Percentiles rank a stretch among this genome's conserved stretches.
These are phyloP conservation scores for Mycena belliarum DNA, from an alignment of 768 basidiomycete species.

Conservation along the genomic window DNA sequence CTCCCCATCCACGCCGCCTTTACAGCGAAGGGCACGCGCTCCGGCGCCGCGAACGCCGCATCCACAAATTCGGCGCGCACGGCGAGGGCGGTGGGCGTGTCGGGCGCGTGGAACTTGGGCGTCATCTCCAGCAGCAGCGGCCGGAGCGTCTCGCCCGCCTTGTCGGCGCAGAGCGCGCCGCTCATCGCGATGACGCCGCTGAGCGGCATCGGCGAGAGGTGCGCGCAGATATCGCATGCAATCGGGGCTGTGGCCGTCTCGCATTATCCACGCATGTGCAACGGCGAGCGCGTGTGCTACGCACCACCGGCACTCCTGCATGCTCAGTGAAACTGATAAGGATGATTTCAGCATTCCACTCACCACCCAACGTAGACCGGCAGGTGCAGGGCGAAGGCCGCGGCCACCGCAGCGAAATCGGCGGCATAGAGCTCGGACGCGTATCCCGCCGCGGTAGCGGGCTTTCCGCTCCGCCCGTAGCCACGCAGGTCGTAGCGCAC, in stretches of 20 bases:
- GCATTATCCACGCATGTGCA: background rate
- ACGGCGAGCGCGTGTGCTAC: background rate
- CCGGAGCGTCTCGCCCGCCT: slow-evolving; percentile 3
- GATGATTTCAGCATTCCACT: background rate
- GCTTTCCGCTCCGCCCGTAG: slow-evolving; percentile 21
- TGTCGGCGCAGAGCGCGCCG: slow-evolving; percentile 10
- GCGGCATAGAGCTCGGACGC: slow-evolving; percentile 16
- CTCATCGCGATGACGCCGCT: slow-evolving; percentile 11
- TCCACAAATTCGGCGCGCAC: slow-evolving; percentile 12
- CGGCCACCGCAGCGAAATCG: slow-evolving; percentile 18
- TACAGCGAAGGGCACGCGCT: background rate
- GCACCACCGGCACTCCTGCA: slow-evolving; percentile 17
- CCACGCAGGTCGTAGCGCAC: slow-evolving; percentile 22
- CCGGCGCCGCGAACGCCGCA: slow-evolving; percentile 4
- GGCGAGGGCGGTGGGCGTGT: slow-evolving; percentile 7
- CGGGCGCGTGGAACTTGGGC: background rate
- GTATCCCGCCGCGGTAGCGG: slow-evolving; percentile 4
- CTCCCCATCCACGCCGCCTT: slow-evolving; percentile 17
- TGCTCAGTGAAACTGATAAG: too few species aligned
- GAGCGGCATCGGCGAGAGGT: slow-evolving; percentile 18
- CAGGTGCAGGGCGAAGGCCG: slow-evolving; percentile 10
- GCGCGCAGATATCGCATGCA: slow-evolving; percentile 14
- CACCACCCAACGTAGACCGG: slow-evolving; percentile 22
- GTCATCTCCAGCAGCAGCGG: slow-evolving; percentile 2
- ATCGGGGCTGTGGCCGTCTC: background rate